Conservation (phyloP, 441 rosid species). For the Syzygium syzygioides region DNA sequence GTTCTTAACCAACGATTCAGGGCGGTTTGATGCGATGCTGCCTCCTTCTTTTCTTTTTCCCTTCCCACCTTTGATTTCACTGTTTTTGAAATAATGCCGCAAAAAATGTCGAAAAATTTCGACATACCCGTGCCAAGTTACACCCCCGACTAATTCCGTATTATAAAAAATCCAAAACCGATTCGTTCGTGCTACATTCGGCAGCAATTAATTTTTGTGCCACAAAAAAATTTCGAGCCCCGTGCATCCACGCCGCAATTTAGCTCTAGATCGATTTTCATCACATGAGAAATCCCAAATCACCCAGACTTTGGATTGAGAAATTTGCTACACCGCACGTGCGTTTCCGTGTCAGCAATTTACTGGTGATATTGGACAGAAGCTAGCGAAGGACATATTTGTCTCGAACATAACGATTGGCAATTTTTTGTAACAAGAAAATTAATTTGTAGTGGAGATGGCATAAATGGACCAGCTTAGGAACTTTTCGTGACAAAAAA, state of each 20-base stretch:
- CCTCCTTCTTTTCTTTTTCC: not conserved
- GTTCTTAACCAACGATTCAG: not conserved
- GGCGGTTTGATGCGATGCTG: not conserved
- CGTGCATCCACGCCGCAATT: rapidly evolving
- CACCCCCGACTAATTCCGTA: not conserved
- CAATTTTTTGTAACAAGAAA: too few species aligned
- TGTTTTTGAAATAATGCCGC: rapidly evolving
- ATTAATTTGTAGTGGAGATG: not conserved
- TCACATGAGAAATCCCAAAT: rapidly evolving
- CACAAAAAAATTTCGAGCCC: too few species aligned
- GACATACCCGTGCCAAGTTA: too few species aligned
- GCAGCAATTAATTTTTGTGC: too few species aligned
- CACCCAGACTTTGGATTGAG: not conserved
- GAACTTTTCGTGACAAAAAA: not conserved
- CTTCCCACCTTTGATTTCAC: not conserved
- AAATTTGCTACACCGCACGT: not conserved
- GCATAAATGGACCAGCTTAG: not conserved
- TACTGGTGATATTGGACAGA: not conserved
- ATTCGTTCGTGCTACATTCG: too few species aligned
- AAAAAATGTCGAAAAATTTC: not conserved
- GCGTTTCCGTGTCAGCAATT: not conserved
- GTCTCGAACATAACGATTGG: too few species aligned
- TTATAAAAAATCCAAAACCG: too few species aligned
- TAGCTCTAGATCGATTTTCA: not conserved
- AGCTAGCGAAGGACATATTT: not conserved